phyloP scores from a whole-genome alignment of 805 yeast genomes.

The Zygosaccharomyces gambellarensis region DNA sequence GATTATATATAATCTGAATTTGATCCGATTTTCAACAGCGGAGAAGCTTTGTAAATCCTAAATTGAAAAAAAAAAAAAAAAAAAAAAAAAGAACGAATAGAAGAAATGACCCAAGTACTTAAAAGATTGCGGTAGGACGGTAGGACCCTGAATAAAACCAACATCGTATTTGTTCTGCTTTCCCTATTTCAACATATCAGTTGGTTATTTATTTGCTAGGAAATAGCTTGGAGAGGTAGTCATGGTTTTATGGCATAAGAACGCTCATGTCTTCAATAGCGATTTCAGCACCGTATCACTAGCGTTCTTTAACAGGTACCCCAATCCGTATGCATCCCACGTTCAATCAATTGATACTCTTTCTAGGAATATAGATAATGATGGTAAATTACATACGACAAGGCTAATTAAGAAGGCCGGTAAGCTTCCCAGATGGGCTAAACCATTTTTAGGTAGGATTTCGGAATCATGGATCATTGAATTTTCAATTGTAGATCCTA shows the following conservation, averaged over 20 bases:
- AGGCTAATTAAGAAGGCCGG: slow-evolving; percentile 75
- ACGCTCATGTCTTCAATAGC: slow-evolving; percentile 52
- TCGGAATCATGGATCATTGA: slow-evolving; percentile 81
- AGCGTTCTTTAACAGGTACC: slow-evolving; percentile 71
- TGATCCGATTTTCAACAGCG: background rate
- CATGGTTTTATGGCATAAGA: slow-evolving; percentile 64
- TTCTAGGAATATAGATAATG: slow-evolving; percentile 49
- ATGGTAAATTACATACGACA: slow-evolving; percentile 66
- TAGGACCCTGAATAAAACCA: too few relatives aligned
- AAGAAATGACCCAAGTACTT: background rate
- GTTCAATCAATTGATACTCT: slow-evolving; percentile 80
- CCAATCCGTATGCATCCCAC: slow-evolving; percentile 77
- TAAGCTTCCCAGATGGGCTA: slow-evolving; percentile 71
- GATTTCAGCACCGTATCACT: slow-evolving; percentile 69
- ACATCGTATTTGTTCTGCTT: background rate
- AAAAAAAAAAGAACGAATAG: background rate
- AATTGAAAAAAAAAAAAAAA: background rate
- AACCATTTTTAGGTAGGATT: slow-evolving; percentile 65
- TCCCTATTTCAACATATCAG: background rate
- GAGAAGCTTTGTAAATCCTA: background rate
- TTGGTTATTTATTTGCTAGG: background rate
- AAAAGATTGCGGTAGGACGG: background rate
- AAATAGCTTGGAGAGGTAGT: background rate
- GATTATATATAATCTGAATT: background rate
- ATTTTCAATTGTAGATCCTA: slow-evolving; percentile 66